Evolutionary conservation across 805 yeast genomes (phyloP), one percentile per base, ranked within the genome.

Genomic region (Monosporozyma solicola): DNA sequence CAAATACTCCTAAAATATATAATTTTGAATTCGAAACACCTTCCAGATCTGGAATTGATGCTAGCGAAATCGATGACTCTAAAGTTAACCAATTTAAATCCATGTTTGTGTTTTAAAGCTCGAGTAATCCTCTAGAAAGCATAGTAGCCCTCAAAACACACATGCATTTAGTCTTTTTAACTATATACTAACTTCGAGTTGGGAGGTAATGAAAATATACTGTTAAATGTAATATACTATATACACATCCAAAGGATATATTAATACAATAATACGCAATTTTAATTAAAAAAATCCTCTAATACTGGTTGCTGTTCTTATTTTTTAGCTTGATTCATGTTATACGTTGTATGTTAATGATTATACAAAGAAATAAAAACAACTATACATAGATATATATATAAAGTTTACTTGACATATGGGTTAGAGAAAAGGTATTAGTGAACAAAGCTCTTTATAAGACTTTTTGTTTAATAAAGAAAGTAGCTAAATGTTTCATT

Each of bases 391-490:
- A 15, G 22, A 22, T 41, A 41, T 20, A 22, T 41, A 22, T 41
- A 41, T 20, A 22, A 41, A 41, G 15, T 16, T 41, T 41, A 41
- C 13, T 5, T 22, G 44, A 41, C n/a, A 41, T 41, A 43, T 5
- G 16, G 15, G 15, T 5, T 25, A 43, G 16, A 25, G 20, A 27
- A 27, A 13, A 25, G 24, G 4, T n/a, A 45, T 45, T 5, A 7
- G 32, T 22, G 16, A 11, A 31, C 3, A 41, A 5, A 27, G 10
- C 8, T 47, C 49, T 25, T 22, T 63, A 67, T 51, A 70, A 62
- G 43, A 72, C 72, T 68, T 85, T 85, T 71, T 85, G 91, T 68
- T 85, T 85, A 59, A 85, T 90, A 61, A 85, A 85, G 74, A 84
- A 85, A 16, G 84, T 73, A 73, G 84, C 81, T 72, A 85, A 77